Evolutionary conservation across 106 monocot species (phyloP).

Genomic region (Dendrobium huoshanense): DNA sequence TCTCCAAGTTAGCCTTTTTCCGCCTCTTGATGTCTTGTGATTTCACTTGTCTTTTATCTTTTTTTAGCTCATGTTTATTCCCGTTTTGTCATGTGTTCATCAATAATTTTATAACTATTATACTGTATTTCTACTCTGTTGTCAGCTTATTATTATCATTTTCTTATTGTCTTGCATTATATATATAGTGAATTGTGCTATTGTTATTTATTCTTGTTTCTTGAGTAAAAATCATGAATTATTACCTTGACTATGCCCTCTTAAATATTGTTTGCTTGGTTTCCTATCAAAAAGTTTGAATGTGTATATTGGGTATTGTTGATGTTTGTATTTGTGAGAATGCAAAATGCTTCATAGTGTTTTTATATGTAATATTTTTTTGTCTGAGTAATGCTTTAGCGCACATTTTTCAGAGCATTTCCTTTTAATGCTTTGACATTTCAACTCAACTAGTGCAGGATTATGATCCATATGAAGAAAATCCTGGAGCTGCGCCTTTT

Average conservation of each 20-base stretch:
- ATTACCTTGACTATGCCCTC: not conserved
- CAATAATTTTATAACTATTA: not conserved
- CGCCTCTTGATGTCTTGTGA: not conserved
- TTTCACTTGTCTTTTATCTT: not conserved
- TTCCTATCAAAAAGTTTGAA: not conserved
- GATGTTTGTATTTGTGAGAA: not conserved
- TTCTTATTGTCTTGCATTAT: not conserved
- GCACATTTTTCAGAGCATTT: not conserved
- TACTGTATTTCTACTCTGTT: not conserved
- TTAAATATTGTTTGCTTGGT: not conserved
- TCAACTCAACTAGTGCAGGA: slow-evolving; percentile 34
- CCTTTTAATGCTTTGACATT: not conserved
- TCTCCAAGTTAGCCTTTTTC: not conserved
- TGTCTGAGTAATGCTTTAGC: too few species aligned
- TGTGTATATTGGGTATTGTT: not conserved
- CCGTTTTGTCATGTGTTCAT: not conserved
- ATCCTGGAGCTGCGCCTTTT: slow-evolving; percentile 84
- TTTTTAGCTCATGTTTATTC: not conserved
- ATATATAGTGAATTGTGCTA: not conserved
- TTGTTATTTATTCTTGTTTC: not conserved
- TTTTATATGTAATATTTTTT: not conserved
- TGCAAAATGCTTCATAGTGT: slow-evolving; percentile 7
- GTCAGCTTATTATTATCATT: not conserved
- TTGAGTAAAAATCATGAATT: not conserved
- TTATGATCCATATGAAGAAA: slow-evolving; percentile 98